A percentile compares a stretch with the other conserved stretches of the same genome.
Evolutionary conservation across 2,329 filamentous ascomycete genomes (phyloP).

Genomic region (Verticillium klebahnii): DNA sequence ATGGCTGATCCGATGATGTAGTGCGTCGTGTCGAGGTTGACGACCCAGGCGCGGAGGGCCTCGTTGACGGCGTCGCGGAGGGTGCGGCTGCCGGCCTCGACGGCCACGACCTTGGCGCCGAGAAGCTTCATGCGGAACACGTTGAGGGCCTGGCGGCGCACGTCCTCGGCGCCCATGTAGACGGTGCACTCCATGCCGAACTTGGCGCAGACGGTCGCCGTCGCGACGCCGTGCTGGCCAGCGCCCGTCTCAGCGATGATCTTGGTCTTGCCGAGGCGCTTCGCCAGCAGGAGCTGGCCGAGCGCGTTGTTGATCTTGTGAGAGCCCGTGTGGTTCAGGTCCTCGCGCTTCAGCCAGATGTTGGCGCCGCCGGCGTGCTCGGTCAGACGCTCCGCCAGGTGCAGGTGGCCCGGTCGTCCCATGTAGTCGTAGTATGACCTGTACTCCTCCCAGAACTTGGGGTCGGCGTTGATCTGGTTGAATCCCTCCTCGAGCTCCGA

Average conservation of each 20-base stretch:
- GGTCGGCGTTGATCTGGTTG: constrained; percentile 79
- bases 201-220: constrained; percentile 94
- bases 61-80: constrained; percentile 91
- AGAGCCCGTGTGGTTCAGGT: constrained; percentile 94
- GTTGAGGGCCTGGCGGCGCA: constrained; percentile 91
- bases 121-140: constrained; percentile 98
- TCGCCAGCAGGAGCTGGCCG: constrained; percentile 84
- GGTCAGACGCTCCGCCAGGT: constrained; percentile 83
- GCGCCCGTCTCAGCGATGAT: constrained; percentile 98
- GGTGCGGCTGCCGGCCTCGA: constrained; percentile 83
- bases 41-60: constrained; percentile 89
- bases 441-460: constrained; percentile 95
- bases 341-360: constrained; percentile 97
- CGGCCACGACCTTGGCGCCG: constrained; percentile 86
- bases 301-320: constrained; percentile 99
- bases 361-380: constrained; percentile 87
- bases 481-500: constrained; percentile 88
- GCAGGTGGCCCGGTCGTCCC: constrained; percentile 87
- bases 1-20: constrained; percentile 98
- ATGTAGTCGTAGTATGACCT: constrained; percentile 96
- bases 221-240: constrained; percentile 96
- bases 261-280: constrained; percentile 84
- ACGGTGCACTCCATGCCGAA: constrained; percentile 98
- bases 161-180: constrained; percentile 98
- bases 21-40: constrained; percentile 87